Evolutionary conservation across 768 basidiomycete species (phyloP), one percentile per base, ranked within the genome.

Genomic region (Calocybe indica): DNA sequence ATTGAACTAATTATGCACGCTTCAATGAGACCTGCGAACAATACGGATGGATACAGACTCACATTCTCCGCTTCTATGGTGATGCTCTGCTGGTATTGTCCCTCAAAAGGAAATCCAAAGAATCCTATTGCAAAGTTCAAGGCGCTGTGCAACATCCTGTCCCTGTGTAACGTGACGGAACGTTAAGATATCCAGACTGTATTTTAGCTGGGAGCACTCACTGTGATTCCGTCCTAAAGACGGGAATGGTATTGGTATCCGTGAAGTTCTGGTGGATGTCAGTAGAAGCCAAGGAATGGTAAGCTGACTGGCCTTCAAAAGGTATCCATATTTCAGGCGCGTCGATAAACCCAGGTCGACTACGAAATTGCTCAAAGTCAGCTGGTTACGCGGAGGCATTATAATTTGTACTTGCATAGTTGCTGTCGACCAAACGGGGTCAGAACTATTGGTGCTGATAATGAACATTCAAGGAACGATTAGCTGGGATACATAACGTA

Each of bases 361-460:
- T 84, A 47, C 1, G 53, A 12, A 36, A 3, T 33, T 30, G 22
- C 11, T 14, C 29, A 43, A 29, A 13, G 7, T 47, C 1, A 29
- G 32, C 8, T 40, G 5, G 7, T 34, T 12, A 29, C 30, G 11
- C 43, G 11, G 13, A 5, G 4, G 9, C 12, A 8, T 40, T 37
- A 5, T 3, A 10, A 15, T 31, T 4, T 31, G 7, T 7, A 67
- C 83, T 48, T 49, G 87, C 84, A 94, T 4, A 93, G 67, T 55
- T 96, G 92, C 56, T 88, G 82, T 41, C 92, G 72, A 40, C 92
- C 92, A 52, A 94, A 94, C 0, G 92, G 89, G n/a, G 92, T 92
- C 50, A 94, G 68, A 31, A 89, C 84, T 88, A 9, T 39, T 37
- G 8, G 40, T 32, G 43, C 32, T 52, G 36, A 14, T 38, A 37